These are phyloP conservation scores for Microbotryum saponariae DNA, from an alignment of 1,284 basidiomycete genomes.

Conservation along the genomic window DNA sequence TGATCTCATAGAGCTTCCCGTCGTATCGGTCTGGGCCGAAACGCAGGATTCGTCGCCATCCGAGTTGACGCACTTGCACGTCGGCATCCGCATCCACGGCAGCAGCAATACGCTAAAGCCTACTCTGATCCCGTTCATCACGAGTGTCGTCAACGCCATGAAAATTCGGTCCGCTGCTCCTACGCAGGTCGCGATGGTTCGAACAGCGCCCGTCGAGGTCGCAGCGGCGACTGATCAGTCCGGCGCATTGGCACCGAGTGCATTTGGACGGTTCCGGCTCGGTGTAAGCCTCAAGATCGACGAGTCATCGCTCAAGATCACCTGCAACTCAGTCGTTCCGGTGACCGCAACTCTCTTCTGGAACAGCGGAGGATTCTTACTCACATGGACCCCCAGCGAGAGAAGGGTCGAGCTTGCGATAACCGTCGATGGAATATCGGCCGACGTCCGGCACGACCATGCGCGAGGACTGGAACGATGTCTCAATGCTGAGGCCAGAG, in stretches of 20 bases:
- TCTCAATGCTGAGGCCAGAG: slow-evolving; percentile 55
- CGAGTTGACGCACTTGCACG: slow-evolving; percentile 56
- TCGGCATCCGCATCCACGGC: slow-evolving; percentile 73
- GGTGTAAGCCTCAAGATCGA: slow-evolving; percentile 82
- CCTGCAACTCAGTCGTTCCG: slow-evolving; percentile 79
- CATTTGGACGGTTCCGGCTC: slow-evolving; percentile 50
- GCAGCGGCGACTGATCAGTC: not conserved
- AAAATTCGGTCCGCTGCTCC: slow-evolving; percentile 12
- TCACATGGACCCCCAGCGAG: slow-evolving; percentile 60
- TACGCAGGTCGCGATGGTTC: no score
- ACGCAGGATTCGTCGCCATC: slow-evolving; percentile 50
- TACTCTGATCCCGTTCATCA: slow-evolving; percentile 71
- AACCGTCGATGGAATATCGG: slow-evolving; percentile 16
- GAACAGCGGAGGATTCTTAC: slow-evolving; percentile 81
- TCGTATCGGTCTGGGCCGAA: slow-evolving; percentile 74
- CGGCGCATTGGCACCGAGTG: slow-evolving; percentile 12
- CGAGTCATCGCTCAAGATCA: slow-evolving; percentile 70
- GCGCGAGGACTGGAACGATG: slow-evolving; percentile 47
- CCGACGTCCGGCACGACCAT: slow-evolving; percentile 22
- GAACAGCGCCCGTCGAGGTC: not conserved
- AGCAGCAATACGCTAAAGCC: slow-evolving; percentile 76
- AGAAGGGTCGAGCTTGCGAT: slow-evolving; percentile 10
- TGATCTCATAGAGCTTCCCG: slow-evolving; percentile 53
- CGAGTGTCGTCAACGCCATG: slow-evolving; percentile 45
- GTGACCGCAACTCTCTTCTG: slow-evolving; percentile 76